Conservation (phyloP, 1,284 basidiomycete genomes). For the Cryptococcus neoformans region DNA sequence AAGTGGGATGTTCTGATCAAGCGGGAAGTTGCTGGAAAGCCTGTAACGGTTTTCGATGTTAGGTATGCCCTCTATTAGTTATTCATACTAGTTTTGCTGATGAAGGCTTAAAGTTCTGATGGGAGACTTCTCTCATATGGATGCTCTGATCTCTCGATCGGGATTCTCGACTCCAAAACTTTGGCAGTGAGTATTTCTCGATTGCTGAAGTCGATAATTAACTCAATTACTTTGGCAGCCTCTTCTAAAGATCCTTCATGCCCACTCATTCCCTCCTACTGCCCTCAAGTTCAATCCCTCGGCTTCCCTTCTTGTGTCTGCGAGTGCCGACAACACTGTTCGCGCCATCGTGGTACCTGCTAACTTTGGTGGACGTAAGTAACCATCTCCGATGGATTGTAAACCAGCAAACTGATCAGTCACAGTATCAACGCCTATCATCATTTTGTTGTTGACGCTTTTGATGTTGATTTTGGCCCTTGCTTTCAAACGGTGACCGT, state of each 20-base stretch:
- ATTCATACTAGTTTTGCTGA: neutral
- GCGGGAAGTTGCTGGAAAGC: constrained; percentile 63
- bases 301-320: constrained; percentile 79
- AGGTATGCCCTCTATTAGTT: constrained; percentile 55
- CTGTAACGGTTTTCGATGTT: constrained; percentile 79
- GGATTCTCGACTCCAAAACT: constrained; percentile 76
- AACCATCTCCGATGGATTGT: neutral
- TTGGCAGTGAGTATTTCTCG: constrained; percentile 60
- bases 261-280: constrained; percentile 94
- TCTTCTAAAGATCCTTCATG: constrained; percentile 79
- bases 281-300: constrained; percentile 82
- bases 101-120: constrained; percentile 57
- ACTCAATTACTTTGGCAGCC: constrained; percentile 56
- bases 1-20: constrained; percentile 49
- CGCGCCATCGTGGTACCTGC: constrained; percentile 73
- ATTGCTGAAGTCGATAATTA: neutral
- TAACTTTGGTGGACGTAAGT: constrained; percentile 43
- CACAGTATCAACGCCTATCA: constrained; percentile 12
- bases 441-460: constrained; percentile 16
- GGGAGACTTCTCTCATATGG: constrained; percentile 83
- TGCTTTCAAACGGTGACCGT: constrained; percentile 6
- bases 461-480: constrained; percentile 19
- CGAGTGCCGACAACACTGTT: constrained; percentile 86
- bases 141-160: constrained; percentile 80
- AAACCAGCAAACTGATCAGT: neutral